A percentile compares a stretch with the other conserved stretches of the same genome.
These are phyloP conservation scores for Passalora sequoiae DNA, from an alignment of 2,329 filamentous ascomycete species.

Conservation along the genomic window DNA sequence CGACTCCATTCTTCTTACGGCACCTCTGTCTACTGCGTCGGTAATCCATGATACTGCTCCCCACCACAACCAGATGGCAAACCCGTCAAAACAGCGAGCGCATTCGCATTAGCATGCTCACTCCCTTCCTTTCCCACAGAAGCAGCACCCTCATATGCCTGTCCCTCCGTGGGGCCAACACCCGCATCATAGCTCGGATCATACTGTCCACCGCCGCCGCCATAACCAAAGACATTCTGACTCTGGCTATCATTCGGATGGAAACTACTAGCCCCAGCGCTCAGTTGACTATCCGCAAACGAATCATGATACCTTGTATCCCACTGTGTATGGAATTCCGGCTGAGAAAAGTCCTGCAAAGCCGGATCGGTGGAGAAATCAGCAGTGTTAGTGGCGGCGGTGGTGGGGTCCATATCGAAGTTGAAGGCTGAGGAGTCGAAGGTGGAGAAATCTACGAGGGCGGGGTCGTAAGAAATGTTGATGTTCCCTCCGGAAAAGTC, in stretches of 20 bases:
- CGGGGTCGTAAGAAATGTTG: conserved; percentile 36
- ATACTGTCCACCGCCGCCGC: conserved; percentile 1
- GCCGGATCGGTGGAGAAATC: conserved; percentile 24
- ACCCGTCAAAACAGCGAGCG: too few species aligned
- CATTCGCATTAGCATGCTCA: too few species aligned
- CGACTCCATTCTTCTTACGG: too few species aligned
- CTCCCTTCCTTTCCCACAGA: too few species aligned
- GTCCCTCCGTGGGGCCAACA: conserved; percentile 6
- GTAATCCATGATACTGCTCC: too few species aligned
- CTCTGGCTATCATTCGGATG: conserved; percentile 3
- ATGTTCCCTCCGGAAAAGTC: conserved; percentile 40
- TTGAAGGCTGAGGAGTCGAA: conserved; percentile 31
- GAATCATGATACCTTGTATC: background rate
- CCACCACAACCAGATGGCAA: too few species aligned
- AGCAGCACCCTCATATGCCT: conserved; percentile 18
- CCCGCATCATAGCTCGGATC: conserved; percentile 3
- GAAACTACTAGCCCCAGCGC: background rate
- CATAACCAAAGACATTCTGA: conserved; percentile 7
- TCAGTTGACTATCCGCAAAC: background rate
- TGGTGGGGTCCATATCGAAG: conserved; percentile 15
- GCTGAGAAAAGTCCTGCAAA: conserved; percentile 21
- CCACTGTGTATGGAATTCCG: background rate
- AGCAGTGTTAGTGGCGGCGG: conserved; percentile 6
- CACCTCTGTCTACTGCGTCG: too few species aligned
- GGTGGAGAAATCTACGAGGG: conserved; percentile 21